A percentile compares a stretch with the other conserved stretches of the same genome.
Evolutionary conservation across 2,329 filamentous ascomycete genomes (phyloP).

Genomic region (Arthroderma uncinatum): DNA sequence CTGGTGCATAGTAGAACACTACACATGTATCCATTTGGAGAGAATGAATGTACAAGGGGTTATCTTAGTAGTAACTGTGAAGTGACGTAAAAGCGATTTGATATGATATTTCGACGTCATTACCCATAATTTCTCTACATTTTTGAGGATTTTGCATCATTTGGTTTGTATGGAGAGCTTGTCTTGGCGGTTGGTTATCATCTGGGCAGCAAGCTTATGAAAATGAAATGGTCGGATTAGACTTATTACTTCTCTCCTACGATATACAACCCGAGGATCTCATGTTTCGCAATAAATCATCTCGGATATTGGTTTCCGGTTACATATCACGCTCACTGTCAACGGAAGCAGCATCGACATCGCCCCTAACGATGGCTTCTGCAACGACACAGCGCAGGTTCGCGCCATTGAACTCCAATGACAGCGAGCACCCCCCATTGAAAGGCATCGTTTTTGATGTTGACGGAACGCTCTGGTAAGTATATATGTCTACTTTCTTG

Average conservation of each 20-base stretch:
- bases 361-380: conserved; percentile 10
- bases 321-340: background rate
- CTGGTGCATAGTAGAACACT: too few relatives aligned
- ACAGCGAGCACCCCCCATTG: conserved; percentile 33
- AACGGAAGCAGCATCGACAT: background rate
- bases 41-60: too few relatives aligned
- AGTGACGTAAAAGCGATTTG: too few relatives aligned
- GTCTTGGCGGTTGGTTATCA: too few relatives aligned
- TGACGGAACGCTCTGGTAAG: conserved; percentile 85
- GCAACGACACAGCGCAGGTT: conserved; percentile 33
- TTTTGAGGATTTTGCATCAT: too few relatives aligned
- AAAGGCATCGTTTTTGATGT: conserved; percentile 74
- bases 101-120: too few relatives aligned
- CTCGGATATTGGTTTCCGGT: background rate
- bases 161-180: too few relatives aligned
- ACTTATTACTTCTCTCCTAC: background rate
- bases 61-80: too few relatives aligned
- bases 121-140: too few relatives aligned
- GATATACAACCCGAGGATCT: background rate
- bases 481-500: background rate
- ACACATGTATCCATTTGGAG: too few relatives aligned
- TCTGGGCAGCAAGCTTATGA: background rate
- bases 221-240: background rate
- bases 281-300: background rate
- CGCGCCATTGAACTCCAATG: conserved; percentile 37